phyloP scores from a whole-genome alignment of 148 eudicot species.

The Rhododendron griersonianum region DNA sequence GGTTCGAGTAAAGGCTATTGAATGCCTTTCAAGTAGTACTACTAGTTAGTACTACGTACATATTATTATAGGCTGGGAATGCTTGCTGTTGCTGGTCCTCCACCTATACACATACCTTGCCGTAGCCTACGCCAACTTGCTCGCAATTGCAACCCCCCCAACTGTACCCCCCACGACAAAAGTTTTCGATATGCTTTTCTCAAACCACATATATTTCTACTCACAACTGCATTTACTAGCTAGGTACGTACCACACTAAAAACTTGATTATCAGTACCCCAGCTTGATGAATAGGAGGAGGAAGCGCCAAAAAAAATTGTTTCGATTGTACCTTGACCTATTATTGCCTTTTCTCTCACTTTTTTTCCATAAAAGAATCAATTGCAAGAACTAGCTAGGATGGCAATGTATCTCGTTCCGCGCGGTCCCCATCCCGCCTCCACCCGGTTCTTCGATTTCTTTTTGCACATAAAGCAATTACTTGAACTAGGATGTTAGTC shows the following conservation, averaged over 20 bases:
- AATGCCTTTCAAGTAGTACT: not conserved
- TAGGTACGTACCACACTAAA: not conserved
- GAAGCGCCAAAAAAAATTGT: not conserved
- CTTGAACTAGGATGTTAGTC: not conserved
- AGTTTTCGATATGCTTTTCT: not conserved
- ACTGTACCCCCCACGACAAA: not conserved
- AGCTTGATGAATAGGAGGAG: not conserved
- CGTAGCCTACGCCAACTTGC: not conserved
- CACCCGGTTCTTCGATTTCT: too few relatives aligned
- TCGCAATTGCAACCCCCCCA: not conserved
- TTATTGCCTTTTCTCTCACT: not conserved
- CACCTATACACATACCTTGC: not conserved
- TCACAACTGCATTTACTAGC: not conserved
- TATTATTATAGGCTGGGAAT: not conserved
- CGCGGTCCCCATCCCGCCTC: not conserved
- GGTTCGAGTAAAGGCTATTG: not conserved
- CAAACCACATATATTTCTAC: not conserved
- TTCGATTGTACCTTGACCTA: not conserved
- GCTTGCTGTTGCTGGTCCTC: not conserved
- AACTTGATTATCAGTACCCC: not conserved
- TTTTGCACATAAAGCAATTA: not conserved
- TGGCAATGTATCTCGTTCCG: not conserved
- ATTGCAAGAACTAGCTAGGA: not conserved
- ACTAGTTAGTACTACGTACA: not conserved
- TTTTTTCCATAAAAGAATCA: not conserved